These are phyloP conservation scores for Ramaria sp. DNA, from an alignment of 768 basidiomycete species.

Conservation along the genomic window DNA sequence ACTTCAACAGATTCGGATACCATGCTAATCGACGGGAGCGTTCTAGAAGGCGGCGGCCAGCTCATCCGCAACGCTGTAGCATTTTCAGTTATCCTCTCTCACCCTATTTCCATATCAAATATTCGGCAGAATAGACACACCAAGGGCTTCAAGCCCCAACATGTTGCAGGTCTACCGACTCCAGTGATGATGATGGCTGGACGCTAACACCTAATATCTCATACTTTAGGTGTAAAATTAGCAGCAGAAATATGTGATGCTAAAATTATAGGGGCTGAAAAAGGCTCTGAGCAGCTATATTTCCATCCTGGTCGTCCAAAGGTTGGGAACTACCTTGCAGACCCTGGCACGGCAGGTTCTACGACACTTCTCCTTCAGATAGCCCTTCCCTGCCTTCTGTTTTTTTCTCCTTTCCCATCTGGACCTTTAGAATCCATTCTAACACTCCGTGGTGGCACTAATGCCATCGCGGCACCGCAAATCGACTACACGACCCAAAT, in stretches of 20 bases:
- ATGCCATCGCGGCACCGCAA: slow-evolving; percentile 61
- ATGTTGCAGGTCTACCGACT: slow-evolving; percentile 43
- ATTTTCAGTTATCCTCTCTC: slow-evolving; percentile 53
- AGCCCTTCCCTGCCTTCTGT: slow-evolving; percentile 52
- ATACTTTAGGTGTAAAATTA: slow-evolving; percentile 45
- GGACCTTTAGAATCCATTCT: slow-evolving; percentile 27
- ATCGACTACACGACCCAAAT: slow-evolving; percentile 61
- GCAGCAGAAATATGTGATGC: slow-evolving; percentile 52
- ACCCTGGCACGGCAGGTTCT: slow-evolving; percentile 56
- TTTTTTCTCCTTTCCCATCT: slow-evolving; percentile 16
- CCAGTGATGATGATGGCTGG: neutral
- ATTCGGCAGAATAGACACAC: slow-evolving; percentile 48
- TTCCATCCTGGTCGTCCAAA: slow-evolving; percentile 42
- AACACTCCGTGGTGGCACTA: slow-evolving; percentile 59
- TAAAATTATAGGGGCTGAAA: slow-evolving; percentile 39
- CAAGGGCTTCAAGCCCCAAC: slow-evolving; percentile 64
- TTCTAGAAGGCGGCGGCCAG: slow-evolving; percentile 55
- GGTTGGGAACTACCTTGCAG: slow-evolving; percentile 34
- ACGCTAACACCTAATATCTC: no score
- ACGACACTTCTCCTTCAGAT: slow-evolving; percentile 64
- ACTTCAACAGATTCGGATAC: neutral
- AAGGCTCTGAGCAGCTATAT: slow-evolving; percentile 41
- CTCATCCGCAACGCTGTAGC: slow-evolving; percentile 60
- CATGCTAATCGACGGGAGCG: slow-evolving; percentile 29
- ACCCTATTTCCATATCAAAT: slow-evolving; percentile 47